A percentile compares a stretch with the other conserved stretches of the same genome.
These are phyloP conservation scores for Puccinia polysora DNA, from an alignment of 1,284 basidiomycete genomes.

Conservation along the genomic window DNA sequence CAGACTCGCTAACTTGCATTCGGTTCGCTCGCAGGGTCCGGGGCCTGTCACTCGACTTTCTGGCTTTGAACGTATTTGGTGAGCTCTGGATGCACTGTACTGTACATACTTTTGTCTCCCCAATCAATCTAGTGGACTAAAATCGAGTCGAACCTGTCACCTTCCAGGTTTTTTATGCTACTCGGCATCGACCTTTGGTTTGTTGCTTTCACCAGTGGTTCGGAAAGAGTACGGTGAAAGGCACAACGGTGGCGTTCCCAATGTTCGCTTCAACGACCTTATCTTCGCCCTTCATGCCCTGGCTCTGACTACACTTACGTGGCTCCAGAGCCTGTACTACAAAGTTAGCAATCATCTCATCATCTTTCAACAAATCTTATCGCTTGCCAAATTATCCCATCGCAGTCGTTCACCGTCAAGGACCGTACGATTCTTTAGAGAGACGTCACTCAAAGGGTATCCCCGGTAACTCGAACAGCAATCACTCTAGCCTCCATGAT, in stretches of 20 bases:
- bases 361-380: background rate
- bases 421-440: background rate
- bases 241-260: constrained; percentile 5
- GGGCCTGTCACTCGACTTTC: constrained; percentile 49
- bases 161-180: constrained; percentile 49
- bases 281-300: constrained; percentile 38
- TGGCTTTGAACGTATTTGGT: constrained; percentile 47
- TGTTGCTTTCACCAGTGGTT: constrained; percentile 46
- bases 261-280: constrained; percentile 45
- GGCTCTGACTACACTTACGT: constrained; percentile 12
- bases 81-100: background rate
- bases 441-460: constrained; percentile 24
- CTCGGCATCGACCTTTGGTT: constrained; percentile 46
- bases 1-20: background rate
- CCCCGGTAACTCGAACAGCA: constrained; percentile 5
- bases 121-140: background rate
- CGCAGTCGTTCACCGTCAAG: too few species aligned
- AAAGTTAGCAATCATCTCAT: background rate
- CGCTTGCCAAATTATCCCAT: too few species aligned
- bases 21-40: background rate
- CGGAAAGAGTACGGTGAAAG: constrained; percentile 46
- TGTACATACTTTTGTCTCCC: background rate
- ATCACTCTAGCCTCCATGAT: constrained; percentile 1
- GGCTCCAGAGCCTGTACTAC: constrained; percentile 20
- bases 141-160: too few species aligned